Conservation (phyloP, 2,329 filamentous ascomycete species). For the Aspergillus sp. region DNA sequence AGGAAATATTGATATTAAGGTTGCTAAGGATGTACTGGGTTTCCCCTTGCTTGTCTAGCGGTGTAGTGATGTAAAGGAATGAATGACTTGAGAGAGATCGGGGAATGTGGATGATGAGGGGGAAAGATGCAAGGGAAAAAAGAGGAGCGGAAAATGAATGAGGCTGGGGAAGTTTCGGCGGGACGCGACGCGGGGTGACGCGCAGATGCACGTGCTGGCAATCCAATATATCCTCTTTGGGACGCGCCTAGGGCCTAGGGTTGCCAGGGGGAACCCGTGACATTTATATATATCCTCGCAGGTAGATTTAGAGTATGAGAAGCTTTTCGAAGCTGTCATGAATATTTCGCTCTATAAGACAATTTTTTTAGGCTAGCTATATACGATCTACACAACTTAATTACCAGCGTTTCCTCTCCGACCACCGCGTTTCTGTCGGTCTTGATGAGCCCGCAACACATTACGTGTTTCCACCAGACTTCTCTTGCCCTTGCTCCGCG, state of each 20-base stretch:
- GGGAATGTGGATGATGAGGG: slow-evolving; percentile 9
- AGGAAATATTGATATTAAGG: neutral
- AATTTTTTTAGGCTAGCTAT: neutral
- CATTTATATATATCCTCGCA: neutral
- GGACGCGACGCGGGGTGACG: slow-evolving; percentile 26
- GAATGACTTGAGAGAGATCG: neutral
- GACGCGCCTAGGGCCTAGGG: slow-evolving; percentile 6
- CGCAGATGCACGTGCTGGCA: slow-evolving; percentile 17
- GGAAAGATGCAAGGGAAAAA: slow-evolving; percentile 3
- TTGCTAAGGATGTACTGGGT: neutral
- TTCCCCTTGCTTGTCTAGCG: neutral
- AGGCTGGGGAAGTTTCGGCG: slow-evolving; percentile 17
- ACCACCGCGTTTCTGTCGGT: slow-evolving; percentile 80
- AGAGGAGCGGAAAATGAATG: slow-evolving; percentile 3
- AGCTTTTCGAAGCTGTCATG: neutral
- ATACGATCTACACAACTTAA: slow-evolving; percentile 21
- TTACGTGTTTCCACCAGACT: slow-evolving; percentile 84
- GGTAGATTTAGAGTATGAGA: neutral
- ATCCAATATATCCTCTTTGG: slow-evolving; percentile 25
- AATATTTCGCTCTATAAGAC: neutral
- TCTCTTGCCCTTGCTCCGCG: slow-evolving; percentile 91
- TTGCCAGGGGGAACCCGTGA: neutral
- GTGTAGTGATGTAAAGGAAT: neutral
- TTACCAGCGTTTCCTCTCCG: slow-evolving; percentile 66
- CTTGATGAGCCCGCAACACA: slow-evolving; percentile 76